Evolutionary conservation across 257 asterid genomes (phyloP).

Genomic region (Penstemon newberryi): DNA sequence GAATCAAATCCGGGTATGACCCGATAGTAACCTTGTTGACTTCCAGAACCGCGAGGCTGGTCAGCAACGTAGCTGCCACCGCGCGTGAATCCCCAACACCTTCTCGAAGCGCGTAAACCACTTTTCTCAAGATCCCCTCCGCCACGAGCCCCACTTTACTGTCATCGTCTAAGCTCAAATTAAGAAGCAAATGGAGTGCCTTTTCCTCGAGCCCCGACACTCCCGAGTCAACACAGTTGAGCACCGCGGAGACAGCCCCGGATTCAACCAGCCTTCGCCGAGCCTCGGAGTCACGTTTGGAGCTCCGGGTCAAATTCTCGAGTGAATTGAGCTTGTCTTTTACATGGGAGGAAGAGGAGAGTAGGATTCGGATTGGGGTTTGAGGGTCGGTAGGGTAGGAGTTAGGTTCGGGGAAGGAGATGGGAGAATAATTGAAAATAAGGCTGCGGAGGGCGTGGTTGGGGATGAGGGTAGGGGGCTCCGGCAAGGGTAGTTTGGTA

Average conservation of each 20-base stretch:
- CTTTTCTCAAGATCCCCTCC: conserved; percentile 76
- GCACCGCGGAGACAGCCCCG: conserved; percentile 75
- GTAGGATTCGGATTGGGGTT: conserved; percentile 53
- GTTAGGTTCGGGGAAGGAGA: conserved; percentile 55
- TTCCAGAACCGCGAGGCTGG: conserved; percentile 87
- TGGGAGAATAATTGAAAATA: conserved; percentile 72
- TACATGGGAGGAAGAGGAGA: conserved; percentile 41
- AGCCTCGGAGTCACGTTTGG: conserved; percentile 58
- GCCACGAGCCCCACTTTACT: conserved; percentile 89
- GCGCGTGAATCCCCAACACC: conserved; percentile 86
- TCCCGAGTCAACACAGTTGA: conserved; percentile 57
- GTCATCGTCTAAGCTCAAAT: conserved; percentile 88
- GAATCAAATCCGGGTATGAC: conserved; percentile 67
- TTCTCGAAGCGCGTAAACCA: conserved; percentile 55
- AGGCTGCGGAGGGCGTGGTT: conserved; percentile 94
- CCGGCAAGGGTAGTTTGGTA: conserved; percentile 77
- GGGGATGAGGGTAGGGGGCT: conserved; percentile 82
- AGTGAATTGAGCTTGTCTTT: conserved; percentile 51
- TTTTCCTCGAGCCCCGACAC: conserved; percentile 66
- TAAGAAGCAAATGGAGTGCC: conserved; percentile 74
- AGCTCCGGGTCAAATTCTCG: conserved; percentile 59
- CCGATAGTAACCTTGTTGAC: conserved; percentile 91
- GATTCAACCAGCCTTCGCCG: conserved; percentile 76
- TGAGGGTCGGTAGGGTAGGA: conserved; percentile 46
- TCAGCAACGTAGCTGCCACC: conserved; percentile 83